Evolutionary conservation across 2,329 filamentous ascomycete genomes (phyloP).

Genomic region (Monilinia laxa): DNA sequence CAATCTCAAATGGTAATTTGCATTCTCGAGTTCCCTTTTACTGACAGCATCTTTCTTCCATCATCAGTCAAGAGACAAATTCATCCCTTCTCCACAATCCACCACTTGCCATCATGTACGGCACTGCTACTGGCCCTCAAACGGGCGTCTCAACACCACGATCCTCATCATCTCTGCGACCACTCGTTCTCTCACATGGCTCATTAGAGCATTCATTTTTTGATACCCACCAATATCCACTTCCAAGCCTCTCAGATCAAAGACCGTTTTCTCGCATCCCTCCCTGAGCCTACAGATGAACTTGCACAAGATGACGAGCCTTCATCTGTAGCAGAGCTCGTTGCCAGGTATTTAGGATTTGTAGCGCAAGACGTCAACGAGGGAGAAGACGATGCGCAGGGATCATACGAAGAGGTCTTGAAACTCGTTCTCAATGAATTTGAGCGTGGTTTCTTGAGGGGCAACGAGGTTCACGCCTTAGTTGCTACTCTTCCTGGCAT

Average conservation of each 20-base stretch:
- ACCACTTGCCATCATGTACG: slow-evolving; percentile 69
- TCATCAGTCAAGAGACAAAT: slow-evolving; percentile 24
- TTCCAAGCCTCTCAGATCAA: slow-evolving; percentile 95
- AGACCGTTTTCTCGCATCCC: slow-evolving; percentile 79
- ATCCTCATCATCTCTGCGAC: slow-evolving; percentile 87
- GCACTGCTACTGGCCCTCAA: slow-evolving; percentile 77
- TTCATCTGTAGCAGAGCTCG: slow-evolving; percentile 89
- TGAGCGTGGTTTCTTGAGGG: slow-evolving; percentile 88
- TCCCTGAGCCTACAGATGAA: slow-evolving; percentile 93
- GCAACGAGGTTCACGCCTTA: slow-evolving; percentile 94
- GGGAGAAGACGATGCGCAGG: slow-evolving; percentile 84
- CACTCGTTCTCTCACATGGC: slow-evolving; percentile 86
- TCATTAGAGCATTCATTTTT: slow-evolving; percentile 92
- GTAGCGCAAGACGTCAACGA: slow-evolving; percentile 87
- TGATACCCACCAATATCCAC: slow-evolving; percentile 91
- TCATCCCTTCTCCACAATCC: slow-evolving; percentile 15
- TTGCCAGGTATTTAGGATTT: slow-evolving; percentile 90
- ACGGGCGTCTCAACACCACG: slow-evolving; percentile 97
- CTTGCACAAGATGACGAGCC: slow-evolving; percentile 97
- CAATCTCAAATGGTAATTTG: neutral
- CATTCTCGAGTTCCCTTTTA: neutral
- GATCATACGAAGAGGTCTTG: slow-evolving; percentile 87
- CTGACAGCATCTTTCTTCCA: neutral
- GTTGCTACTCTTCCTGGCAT: slow-evolving; percentile 86
- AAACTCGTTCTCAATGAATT: slow-evolving; percentile 95